Evolutionary conservation across 768 basidiomycete genomes (phyloP).

Genomic region (Auricularia sp.): DNA sequence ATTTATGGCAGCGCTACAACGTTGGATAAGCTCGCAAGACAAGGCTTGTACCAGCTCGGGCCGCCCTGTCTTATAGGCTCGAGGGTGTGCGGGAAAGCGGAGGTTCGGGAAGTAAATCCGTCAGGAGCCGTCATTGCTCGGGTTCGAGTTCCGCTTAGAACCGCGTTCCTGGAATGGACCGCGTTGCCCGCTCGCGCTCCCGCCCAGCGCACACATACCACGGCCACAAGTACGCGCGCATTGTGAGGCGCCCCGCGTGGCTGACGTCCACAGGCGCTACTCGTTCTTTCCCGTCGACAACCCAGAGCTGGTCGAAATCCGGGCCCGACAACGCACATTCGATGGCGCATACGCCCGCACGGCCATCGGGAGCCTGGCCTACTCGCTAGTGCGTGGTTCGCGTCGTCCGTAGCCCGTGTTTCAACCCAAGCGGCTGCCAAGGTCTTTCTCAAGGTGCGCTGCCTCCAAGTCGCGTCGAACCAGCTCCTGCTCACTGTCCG

Average conservation of each 20-base stretch:
- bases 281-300: constrained; percentile 25
- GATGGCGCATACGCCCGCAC: constrained; percentile 73
- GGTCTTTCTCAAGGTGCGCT: neutral
- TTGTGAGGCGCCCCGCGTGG: neutral
- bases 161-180: too few relatives aligned
- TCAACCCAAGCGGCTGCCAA: neutral
- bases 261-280: neutral
- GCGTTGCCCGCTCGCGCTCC: neutral
- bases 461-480: neutral
- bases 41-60: neutral
- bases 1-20: too few relatives aligned
- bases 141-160: too few relatives aligned
- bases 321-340: constrained; percentile 74
- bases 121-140: too few relatives aligned
- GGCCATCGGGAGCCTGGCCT: constrained; percentile 63
- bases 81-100: neutral
- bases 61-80: neutral
- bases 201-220: neutral
- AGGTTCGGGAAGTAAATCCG: neutral
- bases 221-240: neutral
- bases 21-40: too few relatives aligned
- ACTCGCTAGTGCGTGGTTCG: constrained; percentile 38
- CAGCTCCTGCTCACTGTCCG: constrained; percentile 29
- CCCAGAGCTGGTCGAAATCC: constrained; percentile 46
- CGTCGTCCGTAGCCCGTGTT: neutral